Evolutionary conservation across 805 yeast species (phyloP), one percentile per base, ranked within the genome.

Genomic region (Pichia rugopelliculosa): DNA sequence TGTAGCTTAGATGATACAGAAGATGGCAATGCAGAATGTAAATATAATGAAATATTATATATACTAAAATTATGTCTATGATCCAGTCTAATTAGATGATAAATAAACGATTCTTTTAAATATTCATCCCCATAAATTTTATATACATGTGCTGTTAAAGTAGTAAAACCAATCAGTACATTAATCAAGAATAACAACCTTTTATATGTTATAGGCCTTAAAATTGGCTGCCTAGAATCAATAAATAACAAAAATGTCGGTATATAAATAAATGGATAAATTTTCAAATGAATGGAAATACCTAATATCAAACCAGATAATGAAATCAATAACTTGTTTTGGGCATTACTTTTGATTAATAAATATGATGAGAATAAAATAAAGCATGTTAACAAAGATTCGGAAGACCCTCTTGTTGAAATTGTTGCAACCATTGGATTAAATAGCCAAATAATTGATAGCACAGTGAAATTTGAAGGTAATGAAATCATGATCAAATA

Each of bases 361-460:
- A 60, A 67, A 56, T 77, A 80, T 0, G 86, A 58, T 38, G 81
- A 67, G 8, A 74, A 60, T 73, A 88, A 76, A 3, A 89, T 75
- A 54, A 91, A 68, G 27, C 87, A 89, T 2, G 95, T 87, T 41
- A 93, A 65, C 1, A 93, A 73, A 52, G 96, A 89, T 59, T 93
- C 99, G 0, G 96, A 84, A 24, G 93, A 86, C 1, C 99, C 99
- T 41, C 99, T 72, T 0, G 97, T 88, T 54, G 91, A 82, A 42
- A 93, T 93, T 0, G 96, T 88, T 27, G 84, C 79, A 0, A 90
- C 98, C 93, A 93, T 86, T 15, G 99, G 98, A 61, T 93, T 93
- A 55, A 88, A 71, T 18, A 93, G 71, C 98, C 98, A 93, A 6
- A 91, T 37, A 9, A 59, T 37, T 22, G 62, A 53, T 41, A 59